Evolutionary conservation across 495 filamentous ascomycete genomes (phyloP).

Genomic region (Articulospora tetracladia): DNA sequence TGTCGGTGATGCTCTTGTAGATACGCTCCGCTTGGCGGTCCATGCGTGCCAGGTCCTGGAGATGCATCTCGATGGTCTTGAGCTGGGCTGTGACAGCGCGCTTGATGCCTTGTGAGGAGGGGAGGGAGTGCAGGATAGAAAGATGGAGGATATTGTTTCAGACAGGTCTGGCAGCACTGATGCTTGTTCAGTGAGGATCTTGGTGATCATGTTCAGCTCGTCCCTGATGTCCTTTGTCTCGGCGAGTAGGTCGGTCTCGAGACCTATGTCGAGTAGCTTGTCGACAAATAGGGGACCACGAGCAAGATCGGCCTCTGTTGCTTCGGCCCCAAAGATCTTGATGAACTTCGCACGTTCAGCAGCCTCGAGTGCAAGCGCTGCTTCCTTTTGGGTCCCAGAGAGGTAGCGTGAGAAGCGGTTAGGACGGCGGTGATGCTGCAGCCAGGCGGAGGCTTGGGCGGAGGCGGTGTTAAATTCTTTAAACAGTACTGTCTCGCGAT

Average conservation of each 20-base stretch:
- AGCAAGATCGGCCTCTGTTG: constrained; percentile 20
- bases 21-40: constrained; percentile 63
- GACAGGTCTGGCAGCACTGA: constrained; percentile 52
- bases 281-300: constrained; percentile 52
- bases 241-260: constrained; percentile 60
- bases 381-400: background rate
- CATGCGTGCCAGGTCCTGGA: constrained; percentile 66
- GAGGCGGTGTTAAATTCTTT: constrained; percentile 60
- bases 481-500: constrained; percentile 61
- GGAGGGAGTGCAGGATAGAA: constrained; percentile 46
- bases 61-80: constrained; percentile 55
- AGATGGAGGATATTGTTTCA: constrained; percentile 40
- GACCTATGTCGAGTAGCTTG: constrained; percentile 62
- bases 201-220: constrained; percentile 67
- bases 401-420: constrained; percentile 32
- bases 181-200: constrained; percentile 56
- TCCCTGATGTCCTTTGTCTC: constrained; percentile 72
- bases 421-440: constrained; percentile 54
- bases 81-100: constrained; percentile 57
- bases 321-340: constrained; percentile 10
- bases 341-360: constrained; percentile 22
- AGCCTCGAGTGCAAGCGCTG: background rate
- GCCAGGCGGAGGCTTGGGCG: constrained; percentile 55
- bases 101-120: constrained; percentile 51
- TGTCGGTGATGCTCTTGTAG: constrained; percentile 58